phyloP scores from a whole-genome alignment of 1,284 basidiomycete species.

The Malassezia sp. region DNA sequence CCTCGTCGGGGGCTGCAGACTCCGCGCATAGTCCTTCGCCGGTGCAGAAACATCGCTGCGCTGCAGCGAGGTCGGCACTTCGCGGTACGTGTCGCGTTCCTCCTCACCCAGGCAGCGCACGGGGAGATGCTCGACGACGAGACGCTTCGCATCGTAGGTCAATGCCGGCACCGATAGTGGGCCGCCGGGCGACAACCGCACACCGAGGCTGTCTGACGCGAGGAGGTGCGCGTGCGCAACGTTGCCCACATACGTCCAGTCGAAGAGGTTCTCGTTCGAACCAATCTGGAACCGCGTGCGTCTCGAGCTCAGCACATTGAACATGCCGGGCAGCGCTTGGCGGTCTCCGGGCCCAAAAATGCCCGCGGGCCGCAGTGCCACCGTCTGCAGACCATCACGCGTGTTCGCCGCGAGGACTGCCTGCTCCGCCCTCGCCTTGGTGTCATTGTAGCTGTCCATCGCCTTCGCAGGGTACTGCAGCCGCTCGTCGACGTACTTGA shows the following conservation, averaged over 20 bases:
- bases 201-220: constrained; percentile 68
- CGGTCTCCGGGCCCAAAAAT: constrained; percentile 95
- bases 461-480: constrained; percentile 62
- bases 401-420: constrained; percentile 76
- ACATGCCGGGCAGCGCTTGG: constrained; percentile 70
- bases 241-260: constrained; percentile 96
- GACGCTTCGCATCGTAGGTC: constrained; percentile 28
- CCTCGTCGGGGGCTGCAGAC: constrained; percentile 16
- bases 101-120: constrained; percentile 20
- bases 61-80: constrained; percentile 31
- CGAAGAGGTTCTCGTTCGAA: constrained; percentile 82
- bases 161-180: constrained; percentile 21
- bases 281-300: constrained; percentile 91
- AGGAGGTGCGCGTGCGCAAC: constrained; percentile 88
- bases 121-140: constrained; percentile 40
- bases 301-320: constrained; percentile 62
- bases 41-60: constrained; percentile 27
- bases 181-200: constrained; percentile 47
- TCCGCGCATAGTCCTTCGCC: constrained; percentile 36
- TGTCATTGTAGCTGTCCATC: constrained; percentile 87
- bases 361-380: constrained; percentile 82
- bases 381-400: constrained; percentile 68
- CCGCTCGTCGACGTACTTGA: constrained; percentile 82
- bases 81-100: constrained; percentile 20
- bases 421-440: constrained; percentile 70